phyloP scores from a whole-genome alignment of 352 stramenopile species.

The Phytophthora boehmeriae region DNA sequence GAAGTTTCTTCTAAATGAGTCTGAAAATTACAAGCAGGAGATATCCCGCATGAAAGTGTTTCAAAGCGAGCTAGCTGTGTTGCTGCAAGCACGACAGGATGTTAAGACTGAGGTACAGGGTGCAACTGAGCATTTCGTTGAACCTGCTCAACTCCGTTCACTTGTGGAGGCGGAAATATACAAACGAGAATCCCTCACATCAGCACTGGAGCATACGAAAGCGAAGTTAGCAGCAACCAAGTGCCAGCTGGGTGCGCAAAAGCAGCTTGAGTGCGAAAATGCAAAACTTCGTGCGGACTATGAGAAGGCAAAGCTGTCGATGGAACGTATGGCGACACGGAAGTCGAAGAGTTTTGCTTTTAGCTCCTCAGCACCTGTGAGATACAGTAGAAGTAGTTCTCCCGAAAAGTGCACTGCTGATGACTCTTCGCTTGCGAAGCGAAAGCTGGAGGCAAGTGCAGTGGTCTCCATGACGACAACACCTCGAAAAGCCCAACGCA shows the following conservation, averaged over 20 bases:
- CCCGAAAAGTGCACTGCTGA: conserved; percentile 20
- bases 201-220: conserved; percentile 34
- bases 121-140: conserved; percentile 14
- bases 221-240: conserved; percentile 36
- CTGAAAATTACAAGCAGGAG: conserved; percentile 17
- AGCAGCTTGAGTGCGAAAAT: conserved; percentile 57
- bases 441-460: conserved; percentile 23
- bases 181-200: conserved; percentile 26
- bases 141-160: conserved; percentile 38
- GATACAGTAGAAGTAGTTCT: conserved; percentile 16
- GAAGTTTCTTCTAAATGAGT: conserved; percentile 21
- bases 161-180: conserved; percentile 46
- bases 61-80: conserved; percentile 42
- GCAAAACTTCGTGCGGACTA: conserved; percentile 59
- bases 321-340: conserved; percentile 63
- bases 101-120: neutral
- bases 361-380: conserved; percentile 9
- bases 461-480: conserved; percentile 15
- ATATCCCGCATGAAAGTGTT: conserved; percentile 31
- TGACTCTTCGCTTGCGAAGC: conserved; percentile 23
- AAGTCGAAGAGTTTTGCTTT: conserved; percentile 29
- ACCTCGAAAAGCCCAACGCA: conserved; percentile 36
- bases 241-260: conserved; percentile 46
- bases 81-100: conserved; percentile 31
- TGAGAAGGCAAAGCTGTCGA: conserved; percentile 62